phyloP scores from a whole-genome alignment of 495 filamentous ascomycete species.

The Patellaria atrata region DNA sequence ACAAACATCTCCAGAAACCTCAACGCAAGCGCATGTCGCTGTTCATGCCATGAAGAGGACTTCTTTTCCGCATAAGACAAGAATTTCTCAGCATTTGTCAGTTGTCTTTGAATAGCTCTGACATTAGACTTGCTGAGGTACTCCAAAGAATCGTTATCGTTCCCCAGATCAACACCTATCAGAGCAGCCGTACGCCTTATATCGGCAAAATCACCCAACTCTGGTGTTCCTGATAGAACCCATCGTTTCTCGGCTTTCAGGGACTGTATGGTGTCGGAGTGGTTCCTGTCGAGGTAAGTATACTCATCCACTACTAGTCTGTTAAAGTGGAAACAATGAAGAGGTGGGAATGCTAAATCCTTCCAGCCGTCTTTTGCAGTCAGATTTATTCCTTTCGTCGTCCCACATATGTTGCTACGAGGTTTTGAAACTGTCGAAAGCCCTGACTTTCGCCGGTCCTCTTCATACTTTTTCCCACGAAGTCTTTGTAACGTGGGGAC shows the following conservation, averaged over 20 bases:
- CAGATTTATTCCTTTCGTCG: too few species aligned
- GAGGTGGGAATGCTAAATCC: constrained; percentile 23
- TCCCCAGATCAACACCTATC: constrained; percentile 35
- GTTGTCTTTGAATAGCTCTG: constrained; percentile 13
- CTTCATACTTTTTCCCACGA: constrained; percentile 17
- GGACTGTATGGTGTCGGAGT: constrained; percentile 17
- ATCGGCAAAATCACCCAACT: constrained; percentile 40
- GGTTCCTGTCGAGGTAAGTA: constrained; percentile 35
- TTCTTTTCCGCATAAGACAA: constrained; percentile 11
- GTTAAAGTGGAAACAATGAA: constrained; percentile 48
- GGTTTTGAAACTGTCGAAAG: constrained; percentile 1
- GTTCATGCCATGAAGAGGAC: constrained; percentile 17
- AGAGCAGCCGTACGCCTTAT: constrained; percentile 42
- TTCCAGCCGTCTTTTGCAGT: constrained; percentile 4
- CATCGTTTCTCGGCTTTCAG: constrained; percentile 42
- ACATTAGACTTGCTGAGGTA: constrained; percentile 20
- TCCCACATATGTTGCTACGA: too few species aligned
- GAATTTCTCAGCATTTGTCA: constrained; percentile 24
- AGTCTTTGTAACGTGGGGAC: constrained; percentile 21
- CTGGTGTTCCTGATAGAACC: constrained; percentile 56
- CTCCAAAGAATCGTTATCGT: constrained; percentile 22
- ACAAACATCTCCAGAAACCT: constrained; percentile 23
- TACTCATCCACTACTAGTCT: constrained; percentile 58
- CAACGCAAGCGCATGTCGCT: constrained; percentile 14
- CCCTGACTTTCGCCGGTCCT: constrained; percentile 1